Evolutionary conservation across 1,284 basidiomycete species (phyloP).

Genomic region (Tilletia walkeri): DNA sequence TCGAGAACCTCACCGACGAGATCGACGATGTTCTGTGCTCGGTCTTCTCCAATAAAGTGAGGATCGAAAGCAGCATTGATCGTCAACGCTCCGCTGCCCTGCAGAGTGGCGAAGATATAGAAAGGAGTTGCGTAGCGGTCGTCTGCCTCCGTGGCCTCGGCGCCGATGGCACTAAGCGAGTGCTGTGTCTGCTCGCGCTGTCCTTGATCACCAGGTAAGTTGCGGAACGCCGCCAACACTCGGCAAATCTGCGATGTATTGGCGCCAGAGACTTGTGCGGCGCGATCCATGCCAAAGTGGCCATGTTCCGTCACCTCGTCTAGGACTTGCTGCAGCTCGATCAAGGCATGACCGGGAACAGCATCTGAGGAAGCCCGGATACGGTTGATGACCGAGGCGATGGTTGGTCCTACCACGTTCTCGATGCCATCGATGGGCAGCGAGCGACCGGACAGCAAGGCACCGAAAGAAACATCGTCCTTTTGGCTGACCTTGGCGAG

Average conservation of each 20-base stretch:
- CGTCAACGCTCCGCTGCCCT: background rate
- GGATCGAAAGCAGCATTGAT: slow-evolving; percentile 3
- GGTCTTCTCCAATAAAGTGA: background rate
- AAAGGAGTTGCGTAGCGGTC: background rate
- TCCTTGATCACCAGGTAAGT: background rate
- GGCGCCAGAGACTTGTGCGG: background rate
- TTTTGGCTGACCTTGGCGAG: background rate
- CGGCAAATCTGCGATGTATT: background rate
- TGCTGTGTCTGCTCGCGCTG: background rate
- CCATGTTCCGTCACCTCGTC: slow-evolving; percentile 1
- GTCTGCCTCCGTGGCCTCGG: background rate
- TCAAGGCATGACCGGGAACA: background rate
- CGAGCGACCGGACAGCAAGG: background rate
- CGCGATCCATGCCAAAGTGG: background rate
- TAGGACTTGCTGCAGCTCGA: background rate
- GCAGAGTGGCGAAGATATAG: background rate
- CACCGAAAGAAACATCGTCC: background rate
- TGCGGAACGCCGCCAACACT: background rate
- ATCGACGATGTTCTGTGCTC: background rate
- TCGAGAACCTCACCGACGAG: background rate
- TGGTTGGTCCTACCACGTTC: background rate
- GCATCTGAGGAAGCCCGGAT: background rate
- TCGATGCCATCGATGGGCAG: slow-evolving; percentile 3
- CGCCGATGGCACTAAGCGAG: background rate
- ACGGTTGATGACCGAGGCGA: background rate